Percentiles rank a stretch among this genome's conserved stretches.
These are phyloP conservation scores for Dendrocalamus latiflorus DNA, from an alignment of 202 grass and related monocot species.

Conservation along the genomic window DNA sequence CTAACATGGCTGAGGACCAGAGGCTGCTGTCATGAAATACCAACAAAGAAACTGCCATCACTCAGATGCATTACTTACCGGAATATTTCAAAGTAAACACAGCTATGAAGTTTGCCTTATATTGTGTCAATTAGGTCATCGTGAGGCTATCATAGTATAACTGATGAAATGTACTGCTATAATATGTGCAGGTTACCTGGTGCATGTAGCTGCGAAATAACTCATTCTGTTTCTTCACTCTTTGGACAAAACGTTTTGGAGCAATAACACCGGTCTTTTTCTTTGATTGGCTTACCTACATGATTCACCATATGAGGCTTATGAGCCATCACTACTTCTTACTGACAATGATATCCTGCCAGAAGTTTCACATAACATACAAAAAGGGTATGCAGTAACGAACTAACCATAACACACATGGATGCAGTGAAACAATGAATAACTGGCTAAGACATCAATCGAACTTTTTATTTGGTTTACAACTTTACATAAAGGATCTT, in stretches of 20 bases:
- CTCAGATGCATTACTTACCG: constrained; percentile 11
- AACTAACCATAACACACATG: neutral
- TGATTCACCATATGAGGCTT: too few relatives aligned
- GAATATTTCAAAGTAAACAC: neutral
- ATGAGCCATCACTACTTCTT: constrained; percentile 1
- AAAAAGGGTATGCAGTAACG: constrained; percentile 1
- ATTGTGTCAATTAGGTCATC: constrained; percentile 7
- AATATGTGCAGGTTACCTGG: constrained; percentile 51
- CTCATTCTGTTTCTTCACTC: constrained; percentile 96
- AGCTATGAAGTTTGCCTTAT: neutral
- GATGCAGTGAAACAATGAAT: constrained; percentile 8
- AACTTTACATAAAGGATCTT: neutral
- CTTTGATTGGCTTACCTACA: constrained; percentile 88
- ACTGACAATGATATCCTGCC: neutral
- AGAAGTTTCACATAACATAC: constrained; percentile 18
- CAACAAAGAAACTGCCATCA: neutral
- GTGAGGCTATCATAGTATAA: neutral
- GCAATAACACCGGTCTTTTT: constrained; percentile 93
- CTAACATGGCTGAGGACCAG: neutral
- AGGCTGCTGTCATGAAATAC: neutral
- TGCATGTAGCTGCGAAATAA: constrained; percentile 94
- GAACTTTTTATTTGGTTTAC: neutral
- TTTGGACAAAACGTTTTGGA: constrained; percentile 90
- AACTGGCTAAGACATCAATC: neutral
- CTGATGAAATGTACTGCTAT: neutral